Evolutionary conservation across 2,329 filamentous ascomycete species (phyloP).

Genomic region (Fusarium zealandicum): DNA sequence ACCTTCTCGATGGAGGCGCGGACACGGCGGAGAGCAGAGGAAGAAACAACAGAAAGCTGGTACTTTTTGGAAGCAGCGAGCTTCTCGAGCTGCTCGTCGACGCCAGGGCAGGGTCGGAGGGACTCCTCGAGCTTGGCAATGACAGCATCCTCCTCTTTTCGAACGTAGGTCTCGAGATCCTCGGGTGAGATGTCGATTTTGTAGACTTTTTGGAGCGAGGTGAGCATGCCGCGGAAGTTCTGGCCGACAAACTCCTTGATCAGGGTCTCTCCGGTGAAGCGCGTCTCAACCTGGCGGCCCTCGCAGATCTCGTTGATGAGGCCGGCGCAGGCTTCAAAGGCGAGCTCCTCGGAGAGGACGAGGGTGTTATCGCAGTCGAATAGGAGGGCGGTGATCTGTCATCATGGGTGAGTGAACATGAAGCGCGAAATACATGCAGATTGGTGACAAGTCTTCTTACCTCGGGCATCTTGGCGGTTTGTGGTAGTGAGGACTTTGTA

Average conservation of each 20-base stretch:
- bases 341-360: conserved; percentile 87
- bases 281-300: conserved; percentile 66
- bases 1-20: conserved; percentile 80
- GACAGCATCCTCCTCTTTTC: conserved; percentile 80
- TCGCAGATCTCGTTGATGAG: conserved; percentile 86
- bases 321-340: conserved; percentile 89
- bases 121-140: conserved; percentile 78
- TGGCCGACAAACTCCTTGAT: conserved; percentile 90
- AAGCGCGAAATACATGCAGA: not conserved
- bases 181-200: conserved; percentile 72
- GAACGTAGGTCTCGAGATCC: conserved; percentile 78
- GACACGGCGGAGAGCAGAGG: conserved; percentile 79
- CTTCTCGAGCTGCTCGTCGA: conserved; percentile 70
- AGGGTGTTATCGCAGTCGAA: conserved; percentile 92
- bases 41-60: conserved; percentile 80
- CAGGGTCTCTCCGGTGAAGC: conserved; percentile 80
- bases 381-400: conserved; percentile 70
- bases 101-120: conserved; percentile 72
- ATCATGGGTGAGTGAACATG: conserved; percentile 4
- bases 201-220: conserved; percentile 76
- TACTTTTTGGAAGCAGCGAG: conserved; percentile 69
- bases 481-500: not conserved
- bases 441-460: conserved; percentile 31
- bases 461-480: conserved; percentile 46
- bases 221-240: conserved; percentile 94